Base-by-base conservation (phyloP, 768 basidiomycete genomes). In the Heimioporus sp. region DNA sequence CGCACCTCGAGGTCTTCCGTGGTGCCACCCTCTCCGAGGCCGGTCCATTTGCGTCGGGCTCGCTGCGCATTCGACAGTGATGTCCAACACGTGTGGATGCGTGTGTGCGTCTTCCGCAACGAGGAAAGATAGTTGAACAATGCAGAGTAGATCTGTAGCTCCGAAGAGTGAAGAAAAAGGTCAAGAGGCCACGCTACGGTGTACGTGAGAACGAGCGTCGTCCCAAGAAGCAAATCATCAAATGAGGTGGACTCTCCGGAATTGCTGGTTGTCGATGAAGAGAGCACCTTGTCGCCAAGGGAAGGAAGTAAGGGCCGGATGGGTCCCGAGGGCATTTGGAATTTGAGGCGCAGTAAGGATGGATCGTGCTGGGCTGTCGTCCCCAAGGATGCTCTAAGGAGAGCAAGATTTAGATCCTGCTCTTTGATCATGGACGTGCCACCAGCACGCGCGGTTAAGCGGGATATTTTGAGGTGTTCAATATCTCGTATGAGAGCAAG, bases 341-440 rank as follows among this genome's bases (percentile, higher is more conserved):
- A 92, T 20, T 81, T 82, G 38, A 97, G 74, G 51, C 76, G 80
- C 15, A 86, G 73, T 20, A 97, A 77, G 4, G 81, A 78, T n/a
- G 83, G 81, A 62, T 95, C 93, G 42, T 90, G 84, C 57, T 96
- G 92, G 11, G 92, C 92, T 4, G 83, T 83, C 34, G 93, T 96
- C 0, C 93, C 92, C 7, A 95, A 71, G 12, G 91, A 94, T 35
- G 93, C 89, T 52, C 93, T 85, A 38, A 96, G 82, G 31, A 96
- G 74, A 4, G 89, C 90, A 32, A 90, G 82, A 56, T 93, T 90
- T 20, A 97, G 73, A 60, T 97, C 93, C 67, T 94, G 92, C 58
- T 95, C 93, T 21, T 87, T 82, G 60, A 96, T 94, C 79, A 92
- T 85, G 6, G 82, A 85, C 11, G 80, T 77, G 45, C 80, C 74